Percentiles rank a stretch among this genome's conserved stretches.
phyloP scores from a whole-genome alignment of 345 rosid genomes.

The Arabidopsis arenosa region DNA sequence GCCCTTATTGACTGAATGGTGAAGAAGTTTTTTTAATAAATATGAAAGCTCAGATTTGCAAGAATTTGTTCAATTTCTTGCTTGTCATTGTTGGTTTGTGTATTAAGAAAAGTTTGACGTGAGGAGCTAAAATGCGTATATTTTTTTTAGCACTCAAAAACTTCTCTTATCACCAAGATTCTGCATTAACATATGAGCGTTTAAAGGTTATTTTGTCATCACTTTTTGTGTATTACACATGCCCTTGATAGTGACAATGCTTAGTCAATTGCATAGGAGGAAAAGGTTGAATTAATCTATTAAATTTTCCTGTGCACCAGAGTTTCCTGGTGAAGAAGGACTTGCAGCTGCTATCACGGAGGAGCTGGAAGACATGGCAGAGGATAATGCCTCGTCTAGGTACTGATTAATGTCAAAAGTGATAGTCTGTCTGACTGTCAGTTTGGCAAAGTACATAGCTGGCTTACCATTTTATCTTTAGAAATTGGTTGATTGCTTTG shows the following conservation, averaged over 20 bases:
- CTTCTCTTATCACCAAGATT: background rate
- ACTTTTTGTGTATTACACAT: slow-evolving; percentile 2
- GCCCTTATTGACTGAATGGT: background rate
- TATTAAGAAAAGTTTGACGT: background rate
- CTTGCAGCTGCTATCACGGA: slow-evolving; percentile 59
- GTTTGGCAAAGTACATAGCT: slow-evolving; percentile 16
- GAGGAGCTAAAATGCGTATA: background rate
- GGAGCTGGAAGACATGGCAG: slow-evolving; percentile 72
- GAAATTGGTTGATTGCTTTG: slow-evolving; percentile 18
- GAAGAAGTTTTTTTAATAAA: background rate
- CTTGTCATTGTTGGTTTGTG: slow-evolving; percentile 1
- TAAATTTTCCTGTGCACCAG: slow-evolving; percentile 46
- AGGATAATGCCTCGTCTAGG: slow-evolving; percentile 91
- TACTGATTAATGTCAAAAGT: slow-evolving; percentile 41
- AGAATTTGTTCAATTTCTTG: slow-evolving; percentile 1
- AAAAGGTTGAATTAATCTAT: slow-evolving; percentile 24
- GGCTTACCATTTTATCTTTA: slow-evolving; percentile 6
- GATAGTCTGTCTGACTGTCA: slow-evolving; percentile 8
- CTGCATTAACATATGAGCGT: slow-evolving; percentile 12
- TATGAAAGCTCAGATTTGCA: slow-evolving; percentile 5
- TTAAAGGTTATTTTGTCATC: slow-evolving; percentile 25
- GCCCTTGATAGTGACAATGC: slow-evolving; percentile 11
- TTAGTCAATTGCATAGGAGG: slow-evolving; percentile 9
- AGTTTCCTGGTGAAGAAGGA: slow-evolving; percentile 66
- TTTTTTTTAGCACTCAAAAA: background rate